A percentile compares a stretch with the other conserved stretches of the same genome.
These are phyloP conservation scores for Penicillium sp. DNA, from an alignment of 2,329 filamentous ascomycete genomes.

Conservation along the genomic window DNA sequence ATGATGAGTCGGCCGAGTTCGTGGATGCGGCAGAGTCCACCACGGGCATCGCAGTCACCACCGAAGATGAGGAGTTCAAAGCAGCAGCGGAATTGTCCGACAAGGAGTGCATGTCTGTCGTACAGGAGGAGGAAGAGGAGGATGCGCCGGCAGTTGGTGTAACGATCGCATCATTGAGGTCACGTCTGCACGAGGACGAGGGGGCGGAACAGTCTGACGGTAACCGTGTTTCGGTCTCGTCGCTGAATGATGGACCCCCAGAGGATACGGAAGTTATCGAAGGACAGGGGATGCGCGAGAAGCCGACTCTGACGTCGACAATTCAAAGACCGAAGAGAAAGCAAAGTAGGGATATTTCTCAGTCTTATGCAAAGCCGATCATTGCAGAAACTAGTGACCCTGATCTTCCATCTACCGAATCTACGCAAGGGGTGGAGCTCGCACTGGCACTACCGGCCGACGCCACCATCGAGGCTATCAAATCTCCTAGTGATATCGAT, in stretches of 20 bases:
- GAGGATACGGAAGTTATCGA: slow-evolving; percentile 32
- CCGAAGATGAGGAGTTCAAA: slow-evolving; percentile 5
- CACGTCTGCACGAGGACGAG: slow-evolving; percentile 2
- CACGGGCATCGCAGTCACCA: slow-evolving; percentile 20
- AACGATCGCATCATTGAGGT: slow-evolving; percentile 7
- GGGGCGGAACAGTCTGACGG: slow-evolving; percentile 21
- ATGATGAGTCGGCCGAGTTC: slow-evolving; percentile 29
- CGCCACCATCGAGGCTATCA: slow-evolving; percentile 23
- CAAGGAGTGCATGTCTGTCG: slow-evolving; percentile 19
- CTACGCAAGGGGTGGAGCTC: slow-evolving; percentile 29
- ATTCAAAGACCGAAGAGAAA: slow-evolving; percentile 33
- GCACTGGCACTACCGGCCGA: slow-evolving; percentile 12
- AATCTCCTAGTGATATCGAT: slow-evolving; percentile 14
- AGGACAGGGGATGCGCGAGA: slow-evolving; percentile 32
- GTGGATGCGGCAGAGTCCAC: slow-evolving; percentile 22
- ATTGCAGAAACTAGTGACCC: slow-evolving; percentile 24
- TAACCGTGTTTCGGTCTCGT: slow-evolving; percentile 20
- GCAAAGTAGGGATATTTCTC: slow-evolving; percentile 26
- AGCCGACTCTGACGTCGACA: slow-evolving; percentile 26
- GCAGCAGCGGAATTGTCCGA: slow-evolving; percentile 10
- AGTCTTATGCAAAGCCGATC: slow-evolving; percentile 23
- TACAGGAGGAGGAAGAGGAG: slow-evolving; percentile 24
- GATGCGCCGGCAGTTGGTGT: slow-evolving; percentile 13
- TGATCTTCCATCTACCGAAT: slow-evolving; percentile 5
- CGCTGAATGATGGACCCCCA: slow-evolving; percentile 20